Conservation (phyloP, 768 basidiomycete species). For the Chiua virens region DNA sequence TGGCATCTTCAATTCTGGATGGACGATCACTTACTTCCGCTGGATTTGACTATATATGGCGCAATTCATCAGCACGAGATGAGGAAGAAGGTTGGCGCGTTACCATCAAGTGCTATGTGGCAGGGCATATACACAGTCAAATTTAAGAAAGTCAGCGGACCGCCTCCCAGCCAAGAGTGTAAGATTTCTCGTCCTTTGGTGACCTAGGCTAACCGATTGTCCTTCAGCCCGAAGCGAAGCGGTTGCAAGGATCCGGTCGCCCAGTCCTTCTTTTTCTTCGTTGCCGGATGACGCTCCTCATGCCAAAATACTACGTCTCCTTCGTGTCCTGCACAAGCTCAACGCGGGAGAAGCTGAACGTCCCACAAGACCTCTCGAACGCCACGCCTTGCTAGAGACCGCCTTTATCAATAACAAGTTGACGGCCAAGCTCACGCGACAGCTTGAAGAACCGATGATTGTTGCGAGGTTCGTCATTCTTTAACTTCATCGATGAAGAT, state of each 20-base stretch:
- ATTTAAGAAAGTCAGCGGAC: constrained; percentile 90
- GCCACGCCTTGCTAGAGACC: constrained; percentile 67
- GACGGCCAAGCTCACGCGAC: constrained; percentile 95
- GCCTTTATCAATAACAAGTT: constrained; percentile 97
- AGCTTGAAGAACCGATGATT: constrained; percentile 98
- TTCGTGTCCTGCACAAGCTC: constrained; percentile 83
- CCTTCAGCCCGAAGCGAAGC: constrained; percentile 35
- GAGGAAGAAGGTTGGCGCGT: constrained; percentile 65
- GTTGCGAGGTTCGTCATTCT: constrained; percentile 76
- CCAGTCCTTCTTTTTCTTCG: constrained; percentile 69
- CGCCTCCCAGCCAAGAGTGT: constrained; percentile 65
- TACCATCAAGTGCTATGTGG: constrained; percentile 78
- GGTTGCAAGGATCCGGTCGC: constrained; percentile 55
- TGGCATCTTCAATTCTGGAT: constrained; percentile 98
- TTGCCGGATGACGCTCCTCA: constrained; percentile 83
- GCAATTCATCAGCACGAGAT: constrained; percentile 92
- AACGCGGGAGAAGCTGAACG: constrained; percentile 74
- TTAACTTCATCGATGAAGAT: not conserved
- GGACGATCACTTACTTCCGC: constrained; percentile 80
- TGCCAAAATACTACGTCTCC: constrained; percentile 85
- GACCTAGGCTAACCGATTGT: constrained; percentile 17
- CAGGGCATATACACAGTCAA: constrained; percentile 89
- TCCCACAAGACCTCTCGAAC: constrained; percentile 45
- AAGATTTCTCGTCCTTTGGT: constrained; percentile 22
- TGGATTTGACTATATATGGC: constrained; percentile 94